These are phyloP conservation scores for Ophiostoma montium DNA, from an alignment of 2,329 filamentous ascomycete species.

Conservation along the genomic window DNA sequence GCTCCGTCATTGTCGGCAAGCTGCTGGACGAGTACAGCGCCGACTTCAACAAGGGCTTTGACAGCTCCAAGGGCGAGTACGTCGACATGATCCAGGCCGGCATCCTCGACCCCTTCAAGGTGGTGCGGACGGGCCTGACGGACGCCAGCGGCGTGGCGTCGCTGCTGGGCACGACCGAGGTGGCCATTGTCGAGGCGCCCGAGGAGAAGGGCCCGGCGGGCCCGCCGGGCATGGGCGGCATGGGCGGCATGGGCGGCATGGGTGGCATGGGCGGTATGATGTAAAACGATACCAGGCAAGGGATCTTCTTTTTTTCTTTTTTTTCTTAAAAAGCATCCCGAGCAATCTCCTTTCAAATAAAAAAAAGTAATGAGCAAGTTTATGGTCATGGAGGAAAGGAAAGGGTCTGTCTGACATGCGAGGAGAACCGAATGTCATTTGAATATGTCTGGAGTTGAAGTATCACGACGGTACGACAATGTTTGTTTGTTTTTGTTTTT, in stretches of 20 bases:
- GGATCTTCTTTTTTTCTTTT: too few relatives aligned
- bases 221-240: constrained; percentile 39
- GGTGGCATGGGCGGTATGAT: constrained; percentile 46
- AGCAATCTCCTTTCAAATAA: not conserved
- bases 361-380: not conserved
- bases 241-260: constrained; percentile 46
- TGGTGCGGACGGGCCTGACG: constrained; percentile 88
- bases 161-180: constrained; percentile 92
- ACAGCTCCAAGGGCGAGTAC: constrained; percentile 94
- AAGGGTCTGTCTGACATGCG: too few relatives aligned
- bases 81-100: constrained; percentile 95
- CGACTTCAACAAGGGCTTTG: constrained; percentile 98
- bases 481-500: not conserved
- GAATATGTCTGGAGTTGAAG: too few relatives aligned
- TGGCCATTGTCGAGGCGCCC: constrained; percentile 88
- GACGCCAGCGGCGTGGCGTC: constrained; percentile 95
- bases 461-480: too few relatives aligned
- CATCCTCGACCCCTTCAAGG: constrained; percentile 99
- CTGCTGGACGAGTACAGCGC: constrained; percentile 80
- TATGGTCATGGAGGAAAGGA: not conserved
- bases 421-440: too few relatives aligned
- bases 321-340: not conserved
- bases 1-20: constrained; percentile 94
- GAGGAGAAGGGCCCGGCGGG: constrained; percentile 73
- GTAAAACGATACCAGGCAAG: constrained; percentile 32